A percentile compares a stretch with the other conserved stretches of the same genome.
Conservation (phyloP, 2,329 filamentous ascomycete species). For the Mollisiaceae sp. region DNA sequence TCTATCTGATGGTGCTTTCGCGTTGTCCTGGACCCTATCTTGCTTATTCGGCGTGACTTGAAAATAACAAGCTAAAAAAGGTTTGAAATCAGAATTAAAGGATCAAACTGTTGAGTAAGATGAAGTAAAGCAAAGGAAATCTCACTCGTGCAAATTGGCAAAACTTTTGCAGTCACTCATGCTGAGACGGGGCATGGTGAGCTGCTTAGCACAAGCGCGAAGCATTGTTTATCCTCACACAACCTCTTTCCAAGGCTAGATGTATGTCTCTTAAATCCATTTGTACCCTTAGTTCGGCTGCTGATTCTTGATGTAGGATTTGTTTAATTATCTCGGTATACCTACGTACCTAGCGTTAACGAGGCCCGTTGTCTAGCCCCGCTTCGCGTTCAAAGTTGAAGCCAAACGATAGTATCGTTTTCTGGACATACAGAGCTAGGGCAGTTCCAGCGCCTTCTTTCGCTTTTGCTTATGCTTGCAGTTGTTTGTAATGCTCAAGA, state of each 20-base stretch:
- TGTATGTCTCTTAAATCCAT: background rate
- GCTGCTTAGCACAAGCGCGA: background rate
- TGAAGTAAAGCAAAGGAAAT: background rate
- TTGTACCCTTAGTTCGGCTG: background rate
- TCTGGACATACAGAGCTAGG: too few species aligned
- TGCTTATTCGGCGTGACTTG: background rate
- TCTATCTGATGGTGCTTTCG: background rate
- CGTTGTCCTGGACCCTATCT: background rate
- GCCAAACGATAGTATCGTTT: too few species aligned
- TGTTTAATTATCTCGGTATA: background rate
- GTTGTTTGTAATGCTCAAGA: too few species aligned
- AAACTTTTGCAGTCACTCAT: background rate
- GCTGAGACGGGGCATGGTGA: background rate
- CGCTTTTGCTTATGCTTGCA: too few species aligned
- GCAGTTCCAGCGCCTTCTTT: too few species aligned
- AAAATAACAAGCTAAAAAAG: background rate
- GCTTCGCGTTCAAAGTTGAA: too few species aligned
- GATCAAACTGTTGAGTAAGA: background rate
- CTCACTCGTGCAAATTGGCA: background rate
- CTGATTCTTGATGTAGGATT: background rate
- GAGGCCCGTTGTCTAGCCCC: background rate
- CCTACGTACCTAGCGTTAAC: background rate
- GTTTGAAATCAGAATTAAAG: background rate
- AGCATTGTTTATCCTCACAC: background rate
- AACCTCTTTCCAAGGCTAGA: background rate